Base-by-base conservation (phyloP, 2,329 filamentous ascomycete species). In the Westerdykella aurantiaca region DNA sequence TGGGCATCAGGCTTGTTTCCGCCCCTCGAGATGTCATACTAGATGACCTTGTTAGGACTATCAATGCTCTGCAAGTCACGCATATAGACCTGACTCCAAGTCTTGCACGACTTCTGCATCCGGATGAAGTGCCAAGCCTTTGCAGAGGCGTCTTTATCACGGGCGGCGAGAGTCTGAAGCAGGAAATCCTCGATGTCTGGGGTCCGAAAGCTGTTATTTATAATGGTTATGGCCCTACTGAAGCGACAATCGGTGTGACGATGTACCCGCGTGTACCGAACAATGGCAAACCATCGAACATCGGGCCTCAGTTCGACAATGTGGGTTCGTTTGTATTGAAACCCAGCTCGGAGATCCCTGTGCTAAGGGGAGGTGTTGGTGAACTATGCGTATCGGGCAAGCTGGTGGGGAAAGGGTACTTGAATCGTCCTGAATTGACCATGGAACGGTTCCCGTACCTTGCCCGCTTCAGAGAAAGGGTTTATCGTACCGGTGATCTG, bases 31-130 rank as follows among this genome's bases (percentile, higher is more conserved):
- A 96, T 60, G 61, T 95, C 1, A 83, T 96, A 1, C 82, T 96
- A 29, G 87, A 93, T 55, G 88, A 96, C 55, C 73, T 96, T 13
- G 76, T 85, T 1, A 78, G 77, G 1, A 81, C 83, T 0, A 91
- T 96, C 45, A 79, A 78, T 14, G 74, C 73, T 17, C 74, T 95
- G 4, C 69, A 73, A 7, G 91, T 96, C 49, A 95, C 90, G 0
- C 90, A 96, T 58, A 88, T 96, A 43, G 90, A 96, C 64, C 73
- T 96, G 2, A 96, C 90, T 0, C 91, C 90, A 0, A 95, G 88
- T 62, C 72, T 96, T 13, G 90, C 90, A 2, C 78, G 86, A 5
- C 72, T 95, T 9, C 69, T 93, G 1, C 82, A 84, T 46, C 91
- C 90, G 0, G 76, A 86, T 25, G 85, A 94, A 35, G 86, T 91